Conservation (phyloP, 305 asterid genomes). For the Fraxinus xanthoxyloides region DNA sequence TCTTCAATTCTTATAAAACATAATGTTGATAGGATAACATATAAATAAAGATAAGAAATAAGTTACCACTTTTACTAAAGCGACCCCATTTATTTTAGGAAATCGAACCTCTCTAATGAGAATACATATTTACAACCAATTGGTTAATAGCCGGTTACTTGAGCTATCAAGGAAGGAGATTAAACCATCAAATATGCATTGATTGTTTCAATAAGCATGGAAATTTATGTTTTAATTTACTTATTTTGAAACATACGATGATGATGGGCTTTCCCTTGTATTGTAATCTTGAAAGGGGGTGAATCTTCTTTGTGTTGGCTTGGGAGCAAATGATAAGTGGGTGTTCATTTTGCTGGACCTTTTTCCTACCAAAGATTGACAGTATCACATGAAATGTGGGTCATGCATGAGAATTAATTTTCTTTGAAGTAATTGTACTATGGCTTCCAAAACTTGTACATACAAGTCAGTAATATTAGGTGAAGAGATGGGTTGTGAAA, state of each 20-base stretch:
- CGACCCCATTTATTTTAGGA: not conserved
- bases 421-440: conserved; percentile 39
- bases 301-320: conserved; percentile 21
- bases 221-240: not conserved
- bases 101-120: not conserved
- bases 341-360: conserved; percentile 39
- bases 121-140: not conserved
- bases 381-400: conserved; percentile 53
- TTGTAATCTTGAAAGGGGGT: conserved; percentile 9
- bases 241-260: conserved; percentile 16
- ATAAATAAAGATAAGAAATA: not conserved
- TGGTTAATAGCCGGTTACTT: not conserved
- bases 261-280: conserved; percentile 20
- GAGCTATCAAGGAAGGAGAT: not conserved
- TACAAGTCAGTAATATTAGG: conserved; percentile 27
- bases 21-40: not conserved
- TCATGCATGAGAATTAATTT: conserved; percentile 22
- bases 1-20: not conserved
- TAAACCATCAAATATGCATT: not conserved
- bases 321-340: conserved; percentile 39
- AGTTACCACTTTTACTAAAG: not conserved
- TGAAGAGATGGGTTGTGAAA: conserved; percentile 28
- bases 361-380: conserved; percentile 30
- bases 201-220: not conserved
- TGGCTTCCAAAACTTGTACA: conserved; percentile 27